Base-by-base conservation (phyloP, 225 moss, liverwort and hornwort genomes). In the Marchantia polymorpha region DNA sequence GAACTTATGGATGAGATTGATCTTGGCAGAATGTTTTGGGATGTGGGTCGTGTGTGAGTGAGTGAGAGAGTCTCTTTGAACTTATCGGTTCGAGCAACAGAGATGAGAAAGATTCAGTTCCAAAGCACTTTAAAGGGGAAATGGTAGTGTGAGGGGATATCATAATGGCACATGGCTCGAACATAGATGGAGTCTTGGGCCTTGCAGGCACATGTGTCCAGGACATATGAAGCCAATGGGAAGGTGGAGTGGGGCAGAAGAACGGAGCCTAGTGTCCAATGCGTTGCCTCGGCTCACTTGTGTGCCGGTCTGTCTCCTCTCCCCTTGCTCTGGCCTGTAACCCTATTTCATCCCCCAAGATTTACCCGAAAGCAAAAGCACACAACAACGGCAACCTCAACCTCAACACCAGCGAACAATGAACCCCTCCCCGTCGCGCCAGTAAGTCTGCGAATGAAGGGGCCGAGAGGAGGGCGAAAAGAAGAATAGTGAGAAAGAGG, bases 151-250 rank as follows among this genome's bases (percentile, higher is more conserved):
- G 13, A 19, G 19, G 23, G 63, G 63, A 63, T 17, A 63, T 63
- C 19, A 63, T 63, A 63, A 63, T 63, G 63, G 63, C 63, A 63
- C 63, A 63, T 63, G 63, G 56, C 56, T 56, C 56, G 56, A 56
- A 56, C 56, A 19, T 56, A 56, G 56, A 56, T 56, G 56, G 63
- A 63, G 63, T 20, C 23, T 63, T 20, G 39, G 63, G 63, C 22
- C 63, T 63, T 63, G 63, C 63, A 63, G 63, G 63, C 63, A 63
- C 63, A 63, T 63, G 4, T 63, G 63, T 63, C 22, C 63, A n/a
- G 63, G 23, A 23, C 63, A 7, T 8, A 63, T 63, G 63, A 63
- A n/a, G 22, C 22, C 63, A 0, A 63, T 63, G 63, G 63, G 63
- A n/a, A 20, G 63, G 63, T 63, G 63, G 56, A 19, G 56, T 56